Conservation (phyloP, 306 rosid species). For the Leucaena leucocephala region DNA sequence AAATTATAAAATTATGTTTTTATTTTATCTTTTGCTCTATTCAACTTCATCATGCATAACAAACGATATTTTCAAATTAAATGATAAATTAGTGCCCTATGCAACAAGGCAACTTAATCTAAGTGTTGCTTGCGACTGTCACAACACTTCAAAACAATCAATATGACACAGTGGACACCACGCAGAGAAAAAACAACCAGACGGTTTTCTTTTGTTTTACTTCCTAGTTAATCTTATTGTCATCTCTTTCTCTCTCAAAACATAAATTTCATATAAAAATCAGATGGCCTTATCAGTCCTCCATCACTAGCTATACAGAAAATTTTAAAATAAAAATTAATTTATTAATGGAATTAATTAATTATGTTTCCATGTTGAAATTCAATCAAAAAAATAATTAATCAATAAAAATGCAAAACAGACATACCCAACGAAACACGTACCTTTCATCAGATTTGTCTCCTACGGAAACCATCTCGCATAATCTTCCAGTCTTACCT, state of each 20-base stretch:
- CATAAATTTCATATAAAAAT: not conserved
- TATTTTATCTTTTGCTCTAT: no score
- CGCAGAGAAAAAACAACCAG: not conserved
- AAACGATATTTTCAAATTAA: not conserved
- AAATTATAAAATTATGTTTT: no score
- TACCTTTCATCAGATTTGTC: not conserved
- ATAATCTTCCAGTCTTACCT: constrained; percentile 27
- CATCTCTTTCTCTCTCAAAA: not conserved
- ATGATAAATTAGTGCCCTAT: not conserved
- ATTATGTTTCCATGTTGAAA: constrained; percentile 28
- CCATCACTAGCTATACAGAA: constrained; percentile 15
- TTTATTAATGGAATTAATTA: not conserved
- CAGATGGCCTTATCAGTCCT: constrained; percentile 7
- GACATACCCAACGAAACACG: not conserved
- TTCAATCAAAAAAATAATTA: constrained; percentile 4
- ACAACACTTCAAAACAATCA: not conserved
- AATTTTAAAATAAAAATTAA: not conserved
- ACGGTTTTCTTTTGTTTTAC: not conserved
- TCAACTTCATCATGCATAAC: no score
- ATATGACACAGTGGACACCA: constrained; percentile 1
- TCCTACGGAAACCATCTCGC: constrained; percentile 24
- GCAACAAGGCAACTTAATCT: not conserved
- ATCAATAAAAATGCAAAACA: not conserved
- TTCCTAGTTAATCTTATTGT: not conserved
- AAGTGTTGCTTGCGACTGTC: not conserved